phyloP scores from a whole-genome alignment of 2,329 filamentous ascomycete species.

The Erysiphe pisi region DNA sequence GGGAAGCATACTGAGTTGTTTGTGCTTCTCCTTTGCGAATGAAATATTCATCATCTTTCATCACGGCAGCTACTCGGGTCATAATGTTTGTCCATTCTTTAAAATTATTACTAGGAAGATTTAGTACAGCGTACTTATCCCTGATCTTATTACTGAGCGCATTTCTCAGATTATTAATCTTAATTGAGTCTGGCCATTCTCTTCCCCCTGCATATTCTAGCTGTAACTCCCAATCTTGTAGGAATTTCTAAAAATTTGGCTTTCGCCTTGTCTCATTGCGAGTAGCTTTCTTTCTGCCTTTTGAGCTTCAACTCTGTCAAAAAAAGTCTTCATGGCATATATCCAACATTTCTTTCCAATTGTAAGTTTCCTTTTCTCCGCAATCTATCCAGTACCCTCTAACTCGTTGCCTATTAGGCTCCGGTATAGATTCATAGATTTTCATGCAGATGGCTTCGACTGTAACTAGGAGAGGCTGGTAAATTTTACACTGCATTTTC shows the following conservation, averaged over 20 bases:
- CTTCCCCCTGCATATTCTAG: conserved; percentile 2
- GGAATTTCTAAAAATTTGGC: not conserved
- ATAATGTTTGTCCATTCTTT: not conserved
- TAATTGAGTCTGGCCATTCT: not conserved
- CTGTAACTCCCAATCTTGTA: conserved; percentile 23
- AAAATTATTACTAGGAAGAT: not conserved
- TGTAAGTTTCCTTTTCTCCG: no score
- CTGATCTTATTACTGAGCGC: not conserved
- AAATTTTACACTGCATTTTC: no score
- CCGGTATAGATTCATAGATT: no score
- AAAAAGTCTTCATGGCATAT: not conserved
- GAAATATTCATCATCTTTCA: not conserved
- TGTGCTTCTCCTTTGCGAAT: not conserved
- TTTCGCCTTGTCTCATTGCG: conserved; percentile 9
- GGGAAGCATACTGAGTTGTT: not conserved
- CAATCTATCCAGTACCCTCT: no score
- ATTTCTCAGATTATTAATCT: not conserved
- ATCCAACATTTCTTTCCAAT: no score
- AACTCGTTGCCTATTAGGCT: no score
- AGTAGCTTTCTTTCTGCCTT: not conserved
- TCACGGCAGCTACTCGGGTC: not conserved
- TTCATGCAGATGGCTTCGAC: no score
- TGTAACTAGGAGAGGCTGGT: no score
- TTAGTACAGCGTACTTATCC: not conserved
- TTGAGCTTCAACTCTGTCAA: not conserved